Conservation (phyloP, 305 asterid species). For the Salvia sclarea region DNA sequence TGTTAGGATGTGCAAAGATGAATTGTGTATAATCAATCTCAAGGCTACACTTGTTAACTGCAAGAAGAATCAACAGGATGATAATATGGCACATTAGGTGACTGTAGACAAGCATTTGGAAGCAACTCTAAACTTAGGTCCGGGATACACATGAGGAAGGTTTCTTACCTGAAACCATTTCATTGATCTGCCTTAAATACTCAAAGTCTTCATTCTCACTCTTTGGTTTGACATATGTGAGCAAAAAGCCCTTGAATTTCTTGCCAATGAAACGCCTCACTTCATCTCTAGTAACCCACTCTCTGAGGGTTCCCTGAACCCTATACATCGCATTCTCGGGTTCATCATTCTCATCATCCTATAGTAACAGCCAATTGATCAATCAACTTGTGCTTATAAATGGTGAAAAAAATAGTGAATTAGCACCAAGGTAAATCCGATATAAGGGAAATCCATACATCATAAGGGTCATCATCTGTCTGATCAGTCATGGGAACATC, state of each 20-base stretch:
- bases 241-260: conserved; percentile 88
- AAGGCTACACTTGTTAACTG: conserved; percentile 93
- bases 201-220: conserved; percentile 79
- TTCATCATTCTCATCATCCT: conserved; percentile 92
- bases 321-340: conserved; percentile 81
- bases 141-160: conserved; percentile 6
- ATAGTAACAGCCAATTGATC: conserved; percentile 21
- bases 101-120: conserved; percentile 12
- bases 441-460: conserved; percentile 44
- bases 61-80: conserved; percentile 35
- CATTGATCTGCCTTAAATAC: conserved; percentile 89
- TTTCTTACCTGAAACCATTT: conserved; percentile 83
- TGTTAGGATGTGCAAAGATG: conserved; percentile 81
- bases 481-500: conserved; percentile 89
- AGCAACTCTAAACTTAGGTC: conserved; percentile 15
- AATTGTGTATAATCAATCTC: conserved; percentile 93
- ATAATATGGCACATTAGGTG: conserved; percentile 13
- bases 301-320: conserved; percentile 90
- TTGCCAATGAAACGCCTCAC: conserved; percentile 89
- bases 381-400: not conserved
- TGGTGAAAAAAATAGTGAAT: not conserved
- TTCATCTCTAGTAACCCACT: conserved; percentile 98
- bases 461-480: conserved; percentile 75
- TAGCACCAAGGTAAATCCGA: conserved; percentile 7
- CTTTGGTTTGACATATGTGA: conserved; percentile 78